Evolutionary conservation across 2,329 filamentous ascomycete genomes (phyloP), one percentile per base, ranked within the genome.

Genomic region (Apiospora hydei): DNA sequence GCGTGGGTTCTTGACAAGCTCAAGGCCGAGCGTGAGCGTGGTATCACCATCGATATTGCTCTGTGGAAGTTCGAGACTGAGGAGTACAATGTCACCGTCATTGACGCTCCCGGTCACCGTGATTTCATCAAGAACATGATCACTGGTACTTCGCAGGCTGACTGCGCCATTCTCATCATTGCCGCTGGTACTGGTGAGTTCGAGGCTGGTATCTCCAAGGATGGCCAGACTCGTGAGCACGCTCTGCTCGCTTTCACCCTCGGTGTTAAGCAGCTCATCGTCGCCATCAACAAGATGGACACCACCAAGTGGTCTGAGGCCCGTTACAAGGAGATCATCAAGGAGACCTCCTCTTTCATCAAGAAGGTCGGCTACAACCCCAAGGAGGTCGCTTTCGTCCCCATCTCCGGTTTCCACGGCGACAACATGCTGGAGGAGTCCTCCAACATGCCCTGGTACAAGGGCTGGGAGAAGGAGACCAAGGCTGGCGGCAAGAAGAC

Each of bases 41-140:
- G 96, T 98, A 99, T 99, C 94, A 99, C 96, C 89, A 92, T 99
- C 85, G 96, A 98, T 88, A 98, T 98, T 85, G 96, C 96, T 82
- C 95, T 98, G 88, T 98, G 96, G 96, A 98, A 98, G 94, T 98
- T 98, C 92, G 95, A 98, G 91, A 98, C 96, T 82, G 92, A 93
- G 84, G 97, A 93, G 89, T 98, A 97, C 91, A 93, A 94, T 85
- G 95, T 98, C 88, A 98, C 96, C 83, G 95, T 98, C 90, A 98
- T 97, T 88, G 93, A 99, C 84, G 96, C 96, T 87, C 96, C 96
- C 84, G 96, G 96, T 89, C 96, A 99, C 89, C 96, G 96, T 96
- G 96, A 99, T 86, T 99, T 98, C 92, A 98, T 99, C 94, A 99
- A 99, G 96, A 99, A 98, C 95, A 99, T 99, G 96, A 99, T 99